Conservation (phyloP, 306 rosid species). For the Citrullus amarus region DNA sequence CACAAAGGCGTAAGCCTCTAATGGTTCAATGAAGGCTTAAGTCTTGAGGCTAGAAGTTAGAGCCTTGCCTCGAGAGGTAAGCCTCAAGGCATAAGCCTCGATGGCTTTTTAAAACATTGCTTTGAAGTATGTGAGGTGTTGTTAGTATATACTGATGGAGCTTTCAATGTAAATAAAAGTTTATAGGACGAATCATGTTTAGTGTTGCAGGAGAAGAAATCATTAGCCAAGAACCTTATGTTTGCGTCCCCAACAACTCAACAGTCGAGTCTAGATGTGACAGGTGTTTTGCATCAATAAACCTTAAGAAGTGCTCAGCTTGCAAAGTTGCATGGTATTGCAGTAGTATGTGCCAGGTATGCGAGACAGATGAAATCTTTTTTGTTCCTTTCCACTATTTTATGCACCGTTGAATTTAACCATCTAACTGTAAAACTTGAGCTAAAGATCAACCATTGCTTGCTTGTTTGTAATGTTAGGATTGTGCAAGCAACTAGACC, state of each 20-base stretch:
- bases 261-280: slow-evolving; percentile 39
- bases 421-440: background rate
- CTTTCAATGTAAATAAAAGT: background rate
- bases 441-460: background rate
- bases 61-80: too few species aligned
- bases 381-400: background rate
- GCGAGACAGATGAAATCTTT: background rate
- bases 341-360: slow-evolving; percentile 52
- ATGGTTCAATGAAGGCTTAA: too few species aligned
- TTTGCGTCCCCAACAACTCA: slow-evolving; percentile 56
- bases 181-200: background rate
- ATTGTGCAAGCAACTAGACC: background rate
- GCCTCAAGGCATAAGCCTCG: too few species aligned
- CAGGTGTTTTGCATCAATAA: slow-evolving; percentile 38
- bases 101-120: too few species aligned
- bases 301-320: slow-evolving; percentile 56
- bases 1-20: too few species aligned
- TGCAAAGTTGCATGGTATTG: slow-evolving; percentile 61
- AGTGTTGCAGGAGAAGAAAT: slow-evolving; percentile 58
- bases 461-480: background rate
- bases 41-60: too few species aligned
- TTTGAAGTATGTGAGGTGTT: background rate
- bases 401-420: background rate
- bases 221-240: slow-evolving; percentile 61
- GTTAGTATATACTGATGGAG: background rate